Evolutionary conservation across 805 yeast species (phyloP).

Genomic region (Candida saitoana): DNA sequence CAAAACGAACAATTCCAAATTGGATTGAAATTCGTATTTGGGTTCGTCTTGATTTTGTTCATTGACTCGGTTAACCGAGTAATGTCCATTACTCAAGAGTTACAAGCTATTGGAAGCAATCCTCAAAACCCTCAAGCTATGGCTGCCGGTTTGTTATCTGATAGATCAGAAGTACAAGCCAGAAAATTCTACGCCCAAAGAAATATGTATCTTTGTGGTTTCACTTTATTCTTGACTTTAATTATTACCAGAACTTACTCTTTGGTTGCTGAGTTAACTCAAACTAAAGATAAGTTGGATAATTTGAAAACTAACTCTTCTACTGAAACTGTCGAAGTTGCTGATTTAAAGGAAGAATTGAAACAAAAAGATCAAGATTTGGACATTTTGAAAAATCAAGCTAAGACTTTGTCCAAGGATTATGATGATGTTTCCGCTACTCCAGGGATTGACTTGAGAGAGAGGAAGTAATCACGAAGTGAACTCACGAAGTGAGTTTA

Average conservation of each 20-base stretch:
- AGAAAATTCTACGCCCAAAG: slow-evolving; percentile 94
- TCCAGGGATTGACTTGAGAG: slow-evolving; percentile 11
- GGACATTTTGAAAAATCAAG: slow-evolving; percentile 67
- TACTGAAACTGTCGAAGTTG: slow-evolving; percentile 38
- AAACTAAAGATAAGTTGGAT: slow-evolving; percentile 58
- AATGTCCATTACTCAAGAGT: slow-evolving; percentile 60
- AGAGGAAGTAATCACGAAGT: slow-evolving; percentile 9
- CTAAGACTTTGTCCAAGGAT: slow-evolving; percentile 59
- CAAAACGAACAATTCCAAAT: slow-evolving; percentile 67
- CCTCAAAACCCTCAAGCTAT: slow-evolving; percentile 14
- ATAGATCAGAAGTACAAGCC: slow-evolving; percentile 81
- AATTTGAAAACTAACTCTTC: slow-evolving; percentile 19
- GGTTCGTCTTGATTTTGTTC: slow-evolving; percentile 78
- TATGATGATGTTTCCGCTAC: slow-evolving; percentile 39
- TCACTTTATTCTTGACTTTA: slow-evolving; percentile 84
- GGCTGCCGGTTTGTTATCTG: slow-evolving; percentile 35
- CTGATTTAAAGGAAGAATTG: slow-evolving; percentile 41
- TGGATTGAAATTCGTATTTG: slow-evolving; percentile 75
- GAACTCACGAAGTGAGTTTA: neutral
- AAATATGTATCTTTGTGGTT: slow-evolving; percentile 93
- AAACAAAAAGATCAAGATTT: slow-evolving; percentile 62
- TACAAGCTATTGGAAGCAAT: slow-evolving; percentile 28
- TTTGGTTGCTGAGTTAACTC: slow-evolving; percentile 68
- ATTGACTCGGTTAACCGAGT: slow-evolving; percentile 87
- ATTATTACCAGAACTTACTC: slow-evolving; percentile 81